phyloP scores from a whole-genome alignment of 1,284 basidiomycete genomes.

The Earliella scabrosa region DNA sequence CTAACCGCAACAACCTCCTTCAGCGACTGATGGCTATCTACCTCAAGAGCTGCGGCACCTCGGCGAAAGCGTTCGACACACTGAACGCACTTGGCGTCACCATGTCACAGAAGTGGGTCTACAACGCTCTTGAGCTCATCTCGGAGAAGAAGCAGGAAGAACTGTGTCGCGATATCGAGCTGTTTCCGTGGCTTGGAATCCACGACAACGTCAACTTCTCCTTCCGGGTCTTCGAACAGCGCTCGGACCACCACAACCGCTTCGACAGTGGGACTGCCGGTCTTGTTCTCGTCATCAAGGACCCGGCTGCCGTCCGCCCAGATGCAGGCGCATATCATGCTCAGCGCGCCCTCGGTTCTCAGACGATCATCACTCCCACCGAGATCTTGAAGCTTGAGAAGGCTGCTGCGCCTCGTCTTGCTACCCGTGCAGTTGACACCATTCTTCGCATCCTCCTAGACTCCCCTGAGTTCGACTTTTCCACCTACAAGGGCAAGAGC shows the following conservation, averaged over 20 bases:
- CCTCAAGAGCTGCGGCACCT: conserved; percentile 29
- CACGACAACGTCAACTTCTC: conserved; percentile 44
- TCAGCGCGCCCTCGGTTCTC: background rate
- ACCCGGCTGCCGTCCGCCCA: no score
- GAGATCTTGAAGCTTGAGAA: background rate
- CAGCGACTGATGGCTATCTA: conserved; percentile 29
- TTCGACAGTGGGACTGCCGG: conserved; percentile 41
- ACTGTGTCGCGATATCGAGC: conserved; percentile 25
- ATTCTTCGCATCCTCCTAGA: background rate
- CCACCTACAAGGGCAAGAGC: background rate
- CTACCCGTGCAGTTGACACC: background rate
- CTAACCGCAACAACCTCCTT: background rate
- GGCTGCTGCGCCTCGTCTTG: background rate
- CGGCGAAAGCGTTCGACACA: conserved; percentile 32
- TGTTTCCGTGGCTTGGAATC: conserved; percentile 31
- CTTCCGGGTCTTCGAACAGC: conserved; percentile 41
- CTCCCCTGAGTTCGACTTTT: background rate
- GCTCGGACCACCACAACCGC: conserved; percentile 37
- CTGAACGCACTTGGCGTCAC: conserved; percentile 29
- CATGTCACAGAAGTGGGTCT: conserved; percentile 21
- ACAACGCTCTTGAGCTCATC: background rate
- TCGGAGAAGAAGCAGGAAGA: background rate
- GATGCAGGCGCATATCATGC: no score
- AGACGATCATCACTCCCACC: background rate
- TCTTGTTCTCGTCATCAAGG: conserved; percentile 35